Percentiles rank a stretch among this genome's conserved stretches.
These are phyloP conservation scores for Lumnitzera littorea DNA, from an alignment of 345 rosid genomes.

Conservation along the genomic window DNA sequence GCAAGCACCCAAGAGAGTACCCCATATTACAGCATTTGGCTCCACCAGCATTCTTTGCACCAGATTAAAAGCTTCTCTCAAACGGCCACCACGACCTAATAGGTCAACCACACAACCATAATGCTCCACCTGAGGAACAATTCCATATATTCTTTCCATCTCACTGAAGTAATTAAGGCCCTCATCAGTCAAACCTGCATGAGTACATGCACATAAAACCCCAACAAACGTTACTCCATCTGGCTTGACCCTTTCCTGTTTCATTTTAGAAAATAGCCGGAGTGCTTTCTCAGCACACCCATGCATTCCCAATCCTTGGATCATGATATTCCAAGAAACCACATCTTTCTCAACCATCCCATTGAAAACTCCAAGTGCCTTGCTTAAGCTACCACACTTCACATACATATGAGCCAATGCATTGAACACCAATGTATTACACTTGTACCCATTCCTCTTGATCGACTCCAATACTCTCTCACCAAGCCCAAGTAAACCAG, in stretches of 20 bases:
- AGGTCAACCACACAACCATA: constrained; percentile 88
- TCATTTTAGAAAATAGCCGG: constrained; percentile 58
- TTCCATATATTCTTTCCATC: constrained; percentile 61
- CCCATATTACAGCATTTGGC: constrained; percentile 79
- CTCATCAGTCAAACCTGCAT: constrained; percentile 65
- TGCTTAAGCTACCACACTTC: constrained; percentile 60
- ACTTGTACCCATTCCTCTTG: constrained; percentile 28
- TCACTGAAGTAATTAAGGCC: constrained; percentile 52
- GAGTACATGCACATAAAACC: constrained; percentile 78
- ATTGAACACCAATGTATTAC: constrained; percentile 47
- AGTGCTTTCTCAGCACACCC: constrained; percentile 71
- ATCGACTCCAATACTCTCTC: constrained; percentile 49
- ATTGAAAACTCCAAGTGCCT: constrained; percentile 52
- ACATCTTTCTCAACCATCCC: constrained; percentile 49
- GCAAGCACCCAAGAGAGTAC: constrained; percentile 76
- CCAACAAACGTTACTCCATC: constrained; percentile 64
- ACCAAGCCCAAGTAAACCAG: constrained; percentile 74
- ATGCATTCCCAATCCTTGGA: constrained; percentile 77
- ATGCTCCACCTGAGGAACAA: constrained; percentile 71
- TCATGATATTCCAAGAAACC: constrained; percentile 85
- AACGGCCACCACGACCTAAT: constrained; percentile 67
- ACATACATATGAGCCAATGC: constrained; percentile 84
- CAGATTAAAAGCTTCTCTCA: constrained; percentile 61
- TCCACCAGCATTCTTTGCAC: constrained; percentile 63
- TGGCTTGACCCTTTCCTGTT: constrained; percentile 53